These are phyloP conservation scores for Chytriomyces hyalinus DNA, from an alignment of 192 early-diverging fungal species.

Conservation along the genomic window DNA sequence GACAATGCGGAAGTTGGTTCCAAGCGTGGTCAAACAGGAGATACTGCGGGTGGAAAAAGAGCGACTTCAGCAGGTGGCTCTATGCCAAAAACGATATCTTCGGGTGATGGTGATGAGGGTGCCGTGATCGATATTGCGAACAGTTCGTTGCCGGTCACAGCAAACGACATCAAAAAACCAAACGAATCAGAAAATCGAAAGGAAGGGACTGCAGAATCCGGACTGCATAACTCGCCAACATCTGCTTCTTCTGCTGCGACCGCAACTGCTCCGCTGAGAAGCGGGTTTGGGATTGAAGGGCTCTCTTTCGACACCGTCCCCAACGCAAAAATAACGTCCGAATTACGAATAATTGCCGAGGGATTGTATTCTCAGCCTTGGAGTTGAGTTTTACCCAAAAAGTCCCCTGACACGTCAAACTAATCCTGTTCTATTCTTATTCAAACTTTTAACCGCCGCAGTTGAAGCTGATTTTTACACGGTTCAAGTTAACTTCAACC, in stretches of 20 bases:
- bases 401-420: neutral
- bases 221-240: neutral
- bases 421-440: neutral
- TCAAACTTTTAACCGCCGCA: conserved; percentile 9
- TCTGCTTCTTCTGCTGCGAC: neutral
- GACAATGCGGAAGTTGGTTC: neutral
- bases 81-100: neutral
- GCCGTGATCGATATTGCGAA: neutral
- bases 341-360: conserved; percentile 49
- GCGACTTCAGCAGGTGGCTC: neutral
- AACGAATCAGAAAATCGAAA: too few relatives aligned
- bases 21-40: too few relatives aligned
- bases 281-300: conserved; percentile 46
- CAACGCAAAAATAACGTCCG: conserved; percentile 47
- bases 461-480: conserved; percentile 60
- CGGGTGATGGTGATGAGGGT: neutral
- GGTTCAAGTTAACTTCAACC: conserved; percentile 59
- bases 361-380: conserved; percentile 48
- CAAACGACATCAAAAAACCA: too few relatives aligned
- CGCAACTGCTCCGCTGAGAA: neutral
- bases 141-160: neutral
- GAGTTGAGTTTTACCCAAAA: conserved; percentile 28
- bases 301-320: conserved; percentile 55
- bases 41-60: neutral
- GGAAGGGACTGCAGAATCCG: neutral